Conservation (phyloP, 768 basidiomycete species). For the Saitozyma podzolica region DNA sequence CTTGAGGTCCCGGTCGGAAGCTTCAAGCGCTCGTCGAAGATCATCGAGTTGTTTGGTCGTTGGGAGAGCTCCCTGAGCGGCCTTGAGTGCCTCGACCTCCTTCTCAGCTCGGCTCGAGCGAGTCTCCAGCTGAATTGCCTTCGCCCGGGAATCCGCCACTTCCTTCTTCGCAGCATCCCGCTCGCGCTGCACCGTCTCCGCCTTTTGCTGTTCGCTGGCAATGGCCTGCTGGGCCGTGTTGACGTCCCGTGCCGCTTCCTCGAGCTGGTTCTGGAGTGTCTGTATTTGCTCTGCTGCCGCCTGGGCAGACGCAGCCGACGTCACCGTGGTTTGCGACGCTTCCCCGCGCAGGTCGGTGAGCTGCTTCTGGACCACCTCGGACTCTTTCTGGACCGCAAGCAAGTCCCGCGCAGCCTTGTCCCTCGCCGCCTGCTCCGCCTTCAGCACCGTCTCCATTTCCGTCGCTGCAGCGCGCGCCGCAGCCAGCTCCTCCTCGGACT, state of each 20-base stretch:
- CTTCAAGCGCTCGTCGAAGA: neutral
- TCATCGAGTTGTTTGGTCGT: neutral
- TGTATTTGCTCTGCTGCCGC: neutral
- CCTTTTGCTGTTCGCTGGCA: neutral
- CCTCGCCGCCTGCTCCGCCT: neutral
- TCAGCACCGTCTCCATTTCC: neutral
- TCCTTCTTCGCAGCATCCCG: slow-evolving; percentile 5
- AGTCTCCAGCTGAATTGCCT: neutral
- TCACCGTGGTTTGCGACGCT: neutral
- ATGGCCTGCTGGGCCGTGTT: neutral
- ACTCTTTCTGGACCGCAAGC: neutral
- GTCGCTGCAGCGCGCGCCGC: neutral
- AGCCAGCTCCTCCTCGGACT: neutral
- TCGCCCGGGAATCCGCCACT: neutral
- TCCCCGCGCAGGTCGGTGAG: neutral
- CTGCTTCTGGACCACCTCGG: neutral
- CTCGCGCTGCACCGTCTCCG: neutral
- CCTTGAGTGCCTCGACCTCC: slow-evolving; percentile 3
- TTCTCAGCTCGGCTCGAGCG: neutral
- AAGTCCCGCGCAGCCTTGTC: neutral
- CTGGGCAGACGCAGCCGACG: neutral
- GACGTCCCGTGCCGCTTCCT: neutral
- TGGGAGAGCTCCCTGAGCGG: slow-evolving; percentile 6
- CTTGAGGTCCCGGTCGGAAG: no score
- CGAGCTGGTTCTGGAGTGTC: neutral